phyloP scores from a whole-genome alignment of 2,329 filamentous ascomycete genomes.

The Phyllosticta citrichinensis region DNA sequence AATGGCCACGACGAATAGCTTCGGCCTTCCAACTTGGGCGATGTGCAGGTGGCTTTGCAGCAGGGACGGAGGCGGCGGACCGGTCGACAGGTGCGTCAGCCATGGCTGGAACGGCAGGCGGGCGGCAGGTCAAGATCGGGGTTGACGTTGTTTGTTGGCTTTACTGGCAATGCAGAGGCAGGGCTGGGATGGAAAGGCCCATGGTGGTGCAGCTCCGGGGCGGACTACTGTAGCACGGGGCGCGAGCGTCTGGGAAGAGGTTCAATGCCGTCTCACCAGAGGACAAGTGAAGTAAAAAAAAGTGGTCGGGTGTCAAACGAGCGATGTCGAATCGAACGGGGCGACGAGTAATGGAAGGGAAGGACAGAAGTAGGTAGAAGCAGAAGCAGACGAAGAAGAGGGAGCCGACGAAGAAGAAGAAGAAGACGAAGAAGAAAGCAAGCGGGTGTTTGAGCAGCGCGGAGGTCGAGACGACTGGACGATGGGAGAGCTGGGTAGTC shows the following conservation, averaged over 20 bases:
- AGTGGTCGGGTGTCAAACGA: background rate
- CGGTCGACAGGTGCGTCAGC: background rate
- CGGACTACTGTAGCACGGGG: background rate
- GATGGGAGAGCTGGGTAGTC: background rate
- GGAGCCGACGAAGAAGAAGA: background rate
- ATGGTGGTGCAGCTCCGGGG: background rate
- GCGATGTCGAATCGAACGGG: background rate
- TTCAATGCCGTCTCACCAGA: background rate
- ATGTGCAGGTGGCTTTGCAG: slow-evolving; percentile 18
- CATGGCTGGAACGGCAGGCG: background rate
- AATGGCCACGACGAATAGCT: slow-evolving; percentile 27
- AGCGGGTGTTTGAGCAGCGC: background rate
- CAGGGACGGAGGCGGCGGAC: slow-evolving; percentile 16
- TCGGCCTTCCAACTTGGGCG: slow-evolving; percentile 31
- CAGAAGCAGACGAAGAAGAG: background rate
- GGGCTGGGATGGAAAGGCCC: background rate
- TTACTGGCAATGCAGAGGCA: background rate
- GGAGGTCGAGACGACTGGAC: background rate
- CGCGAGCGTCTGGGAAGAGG: background rate
- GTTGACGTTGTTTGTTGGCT: background rate
- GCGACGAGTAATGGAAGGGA: background rate
- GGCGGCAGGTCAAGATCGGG: background rate
- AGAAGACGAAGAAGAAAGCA: background rate
- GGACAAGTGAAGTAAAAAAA: background rate
- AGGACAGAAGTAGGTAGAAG: background rate